Base-by-base conservation (phyloP, 805 yeast genomes). In the Wickerhamiella azymoides region DNA sequence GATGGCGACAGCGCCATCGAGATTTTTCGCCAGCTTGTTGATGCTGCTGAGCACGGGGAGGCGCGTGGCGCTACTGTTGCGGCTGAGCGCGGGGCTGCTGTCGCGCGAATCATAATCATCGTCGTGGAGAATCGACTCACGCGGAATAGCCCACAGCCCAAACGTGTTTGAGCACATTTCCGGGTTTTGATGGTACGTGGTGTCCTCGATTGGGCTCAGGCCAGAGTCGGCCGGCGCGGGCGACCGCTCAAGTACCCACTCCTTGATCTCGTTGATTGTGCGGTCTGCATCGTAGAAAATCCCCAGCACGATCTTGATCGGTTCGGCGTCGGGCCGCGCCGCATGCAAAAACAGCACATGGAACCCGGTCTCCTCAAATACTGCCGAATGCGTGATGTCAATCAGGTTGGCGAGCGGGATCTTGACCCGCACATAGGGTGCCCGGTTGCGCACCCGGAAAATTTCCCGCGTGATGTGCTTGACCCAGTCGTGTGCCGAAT, bases 401-500 rank as follows among this genome's bases (percentile, higher is more conserved):
- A 80, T 56, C 11, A 89, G 65, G 54, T 80, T 80, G 30, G 68
- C 72, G 21, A 81, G 56, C 0, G 96, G 96, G 3, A 89, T 74
- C 53, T 82, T 81, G 16, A 88, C 67, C 17, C 82, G 73, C 11
- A 84, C 92, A 49, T 79, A 79, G 53, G 79, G 79, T 11, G 79
- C 79, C 19, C 71, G 67, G 59, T 84, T 82, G 45, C 81, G 70
- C 36, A 80, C 71, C 1, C 86, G 70, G 62, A 89, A 89, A 1
- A 84, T 76, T 45, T 80, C 79, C 55, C 82, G 84, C 52, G 81
- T 83, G 38, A 89, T 62, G 9, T 72, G 64, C 44, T 79, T 77
- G 39, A 75, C 79, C 97, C 97, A 89, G 14, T 79, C 73, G 48
- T 82, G 70, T 0, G 96, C 96, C 6, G 79, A 65, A 50, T 70